These are phyloP conservation scores for Arthrobotrys megalospora DNA, from an alignment of 2,329 filamentous ascomycete genomes.

Conservation along the genomic window DNA sequence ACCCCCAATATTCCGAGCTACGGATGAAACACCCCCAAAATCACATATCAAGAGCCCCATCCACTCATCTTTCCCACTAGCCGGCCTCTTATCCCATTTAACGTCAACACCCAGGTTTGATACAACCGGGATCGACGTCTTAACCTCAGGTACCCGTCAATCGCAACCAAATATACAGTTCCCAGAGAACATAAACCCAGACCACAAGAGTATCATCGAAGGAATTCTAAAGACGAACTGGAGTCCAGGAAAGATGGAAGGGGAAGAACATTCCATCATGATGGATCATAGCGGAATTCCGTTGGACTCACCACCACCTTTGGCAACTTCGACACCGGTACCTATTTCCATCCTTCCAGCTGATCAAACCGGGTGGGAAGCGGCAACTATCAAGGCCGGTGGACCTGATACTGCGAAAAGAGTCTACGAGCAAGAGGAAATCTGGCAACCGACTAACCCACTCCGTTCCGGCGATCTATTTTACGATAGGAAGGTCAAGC, in stretches of 20 bases:
- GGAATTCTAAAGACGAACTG: slow-evolving; percentile 19
- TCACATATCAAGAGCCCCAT: not conserved
- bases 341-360: slow-evolving; percentile 1
- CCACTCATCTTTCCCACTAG: not conserved
- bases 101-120: not conserved
- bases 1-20: not conserved
- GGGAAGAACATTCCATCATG: not conserved
- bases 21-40: not conserved
- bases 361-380: slow-evolving; percentile 24
- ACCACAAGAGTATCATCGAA: slow-evolving; percentile 16
- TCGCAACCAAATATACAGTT: slow-evolving; percentile 8
- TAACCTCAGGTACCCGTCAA: not conserved
- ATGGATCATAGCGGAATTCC: slow-evolving; percentile 3
- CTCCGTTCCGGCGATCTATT: slow-evolving; percentile 17
- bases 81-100: not conserved
- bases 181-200: slow-evolving; percentile 20
- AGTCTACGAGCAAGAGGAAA: slow-evolving; percentile 42
- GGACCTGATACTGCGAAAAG: slow-evolving; percentile 24
- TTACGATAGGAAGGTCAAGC: slow-evolving; percentile 22
- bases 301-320: not conserved
- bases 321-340: slow-evolving; percentile 24
- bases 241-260: not conserved
- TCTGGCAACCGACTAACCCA: slow-evolving; percentile 7
- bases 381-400: slow-evolving; percentile 2
- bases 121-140: not conserved